These are phyloP conservation scores for Streptanthus diversifolius DNA, from an alignment of 345 rosid genomes.

Conservation along the genomic window DNA sequence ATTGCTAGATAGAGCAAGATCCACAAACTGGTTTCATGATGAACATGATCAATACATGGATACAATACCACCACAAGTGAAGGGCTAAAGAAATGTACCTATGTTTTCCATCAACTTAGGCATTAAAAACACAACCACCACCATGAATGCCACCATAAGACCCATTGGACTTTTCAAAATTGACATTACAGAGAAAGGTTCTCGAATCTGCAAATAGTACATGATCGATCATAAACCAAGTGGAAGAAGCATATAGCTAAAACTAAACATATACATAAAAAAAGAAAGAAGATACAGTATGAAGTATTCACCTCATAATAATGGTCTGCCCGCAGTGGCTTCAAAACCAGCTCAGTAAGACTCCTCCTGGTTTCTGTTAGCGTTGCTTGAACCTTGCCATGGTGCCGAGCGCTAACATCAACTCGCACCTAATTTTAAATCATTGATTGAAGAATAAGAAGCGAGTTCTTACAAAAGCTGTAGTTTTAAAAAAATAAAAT, in stretches of 20 bases:
- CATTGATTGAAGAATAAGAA: conserved; percentile 9
- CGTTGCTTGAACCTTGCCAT: conserved; percentile 91
- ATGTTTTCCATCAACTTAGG: conserved; percentile 94
- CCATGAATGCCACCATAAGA: conserved; percentile 95
- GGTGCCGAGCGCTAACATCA: conserved; percentile 95
- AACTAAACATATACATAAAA: background rate
- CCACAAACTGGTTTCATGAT: background rate
- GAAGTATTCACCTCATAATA: conserved; percentile 69
- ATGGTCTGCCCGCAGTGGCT: conserved; percentile 75
- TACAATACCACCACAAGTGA: background rate
- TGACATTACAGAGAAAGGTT: conserved; percentile 82
- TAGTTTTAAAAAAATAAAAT: background rate
- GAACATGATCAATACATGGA: background rate
- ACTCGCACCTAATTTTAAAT: conserved; percentile 66
- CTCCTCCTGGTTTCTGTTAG: conserved; percentile 87
- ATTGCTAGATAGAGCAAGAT: background rate
- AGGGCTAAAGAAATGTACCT: conserved; percentile 44
- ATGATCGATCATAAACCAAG: conserved; percentile 7
- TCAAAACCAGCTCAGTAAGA: conserved; percentile 78
- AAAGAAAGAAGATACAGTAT: background rate
- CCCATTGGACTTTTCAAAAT: conserved; percentile 97
- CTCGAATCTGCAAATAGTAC: conserved; percentile 62
- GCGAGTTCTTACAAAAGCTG: background rate
- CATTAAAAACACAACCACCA: conserved; percentile 85
- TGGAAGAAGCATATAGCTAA: conserved; percentile 23